Evolutionary conservation across 1,284 basidiomycete species (phyloP).

Genomic region (Coniferiporia weirii): DNA sequence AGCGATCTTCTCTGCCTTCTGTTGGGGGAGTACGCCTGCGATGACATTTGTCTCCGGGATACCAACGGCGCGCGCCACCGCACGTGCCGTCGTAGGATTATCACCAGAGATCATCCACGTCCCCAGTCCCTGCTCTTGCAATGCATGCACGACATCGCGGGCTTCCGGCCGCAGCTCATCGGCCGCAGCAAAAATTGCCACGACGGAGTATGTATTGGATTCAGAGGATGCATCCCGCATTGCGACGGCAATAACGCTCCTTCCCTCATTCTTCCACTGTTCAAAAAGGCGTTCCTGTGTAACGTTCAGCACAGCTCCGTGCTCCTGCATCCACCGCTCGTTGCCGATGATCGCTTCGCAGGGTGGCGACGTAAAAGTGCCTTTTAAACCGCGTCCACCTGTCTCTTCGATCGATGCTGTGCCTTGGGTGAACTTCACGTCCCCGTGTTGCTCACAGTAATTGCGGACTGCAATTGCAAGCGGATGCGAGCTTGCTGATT

Average conservation of each 20-base stretch:
- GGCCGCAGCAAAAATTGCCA: constrained; percentile 57
- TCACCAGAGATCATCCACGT: constrained; percentile 83
- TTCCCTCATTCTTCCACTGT: constrained; percentile 59
- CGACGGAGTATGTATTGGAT: constrained; percentile 30
- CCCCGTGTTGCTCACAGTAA: constrained; percentile 38
- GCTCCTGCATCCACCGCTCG: constrained; percentile 56
- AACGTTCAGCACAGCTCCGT: constrained; percentile 36
- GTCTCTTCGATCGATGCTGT: constrained; percentile 51
- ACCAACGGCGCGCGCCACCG: constrained; percentile 63
- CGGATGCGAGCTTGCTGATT: constrained; percentile 66
- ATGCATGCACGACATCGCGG: constrained; percentile 40
- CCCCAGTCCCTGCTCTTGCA: constrained; percentile 49
- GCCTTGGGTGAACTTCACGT: constrained; percentile 17
- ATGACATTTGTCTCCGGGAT: constrained; percentile 66
- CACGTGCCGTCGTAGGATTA: constrained; percentile 64
- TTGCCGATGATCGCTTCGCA: constrained; percentile 61
- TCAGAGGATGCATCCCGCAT: constrained; percentile 21
- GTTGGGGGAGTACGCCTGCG: constrained; percentile 73
- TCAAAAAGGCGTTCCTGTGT: constrained; percentile 33
- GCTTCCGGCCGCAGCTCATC: constrained; percentile 67
- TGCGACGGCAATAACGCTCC: constrained; percentile 66
- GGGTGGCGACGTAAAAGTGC: constrained; percentile 35
- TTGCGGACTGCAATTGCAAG: constrained; percentile 55
- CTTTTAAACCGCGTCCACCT: constrained; percentile 65
- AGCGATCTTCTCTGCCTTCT: constrained; percentile 61